These are phyloP conservation scores for Tephrocybe rancida DNA, from an alignment of 768 basidiomycete genomes.

Conservation along the genomic window DNA sequence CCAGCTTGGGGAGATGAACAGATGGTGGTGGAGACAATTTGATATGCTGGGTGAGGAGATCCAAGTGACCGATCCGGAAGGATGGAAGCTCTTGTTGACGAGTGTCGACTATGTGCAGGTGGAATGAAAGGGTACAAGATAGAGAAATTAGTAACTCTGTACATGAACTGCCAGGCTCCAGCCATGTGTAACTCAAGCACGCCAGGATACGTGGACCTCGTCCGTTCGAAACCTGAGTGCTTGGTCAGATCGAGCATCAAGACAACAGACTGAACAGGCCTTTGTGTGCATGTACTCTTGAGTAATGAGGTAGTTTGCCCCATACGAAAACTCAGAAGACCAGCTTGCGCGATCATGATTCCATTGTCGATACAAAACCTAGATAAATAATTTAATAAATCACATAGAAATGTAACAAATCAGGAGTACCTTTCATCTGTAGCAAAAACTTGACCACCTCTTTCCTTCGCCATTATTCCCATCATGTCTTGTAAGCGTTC, in stretches of 20 bases:
- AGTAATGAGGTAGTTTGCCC: slow-evolving; percentile 76
- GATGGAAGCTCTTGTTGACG: slow-evolving; percentile 52
- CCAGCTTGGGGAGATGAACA: slow-evolving; percentile 55
- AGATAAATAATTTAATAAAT: slow-evolving; percentile 3
- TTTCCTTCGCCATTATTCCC: slow-evolving; percentile 93
- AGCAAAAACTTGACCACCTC: slow-evolving; percentile 88
- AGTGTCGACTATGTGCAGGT: slow-evolving; percentile 42
- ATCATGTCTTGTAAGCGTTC: slow-evolving; percentile 97
- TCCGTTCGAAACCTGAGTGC: slow-evolving; percentile 86
- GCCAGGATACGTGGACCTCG: slow-evolving; percentile 91
- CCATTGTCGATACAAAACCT: slow-evolving; percentile 99
- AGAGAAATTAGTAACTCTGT: too few species aligned
- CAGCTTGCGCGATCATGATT: slow-evolving; percentile 99
- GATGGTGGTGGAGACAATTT: slow-evolving; percentile 84
- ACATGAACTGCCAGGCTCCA: too few species aligned
- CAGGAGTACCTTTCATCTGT: slow-evolving; percentile 85
- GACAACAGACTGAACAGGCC: slow-evolving; percentile 37
- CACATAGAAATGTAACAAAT: background rate
- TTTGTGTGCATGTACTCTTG: slow-evolving; percentile 90
- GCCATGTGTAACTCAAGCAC: too few species aligned
- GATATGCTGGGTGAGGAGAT: slow-evolving; percentile 48
- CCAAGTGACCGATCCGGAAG: slow-evolving; percentile 42
- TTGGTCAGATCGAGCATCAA: background rate
- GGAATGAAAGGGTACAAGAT: background rate
- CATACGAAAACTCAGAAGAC: slow-evolving; percentile 90